phyloP scores from a whole-genome alignment of 177 flowering plant species.

The Telopea speciosissima region DNA sequence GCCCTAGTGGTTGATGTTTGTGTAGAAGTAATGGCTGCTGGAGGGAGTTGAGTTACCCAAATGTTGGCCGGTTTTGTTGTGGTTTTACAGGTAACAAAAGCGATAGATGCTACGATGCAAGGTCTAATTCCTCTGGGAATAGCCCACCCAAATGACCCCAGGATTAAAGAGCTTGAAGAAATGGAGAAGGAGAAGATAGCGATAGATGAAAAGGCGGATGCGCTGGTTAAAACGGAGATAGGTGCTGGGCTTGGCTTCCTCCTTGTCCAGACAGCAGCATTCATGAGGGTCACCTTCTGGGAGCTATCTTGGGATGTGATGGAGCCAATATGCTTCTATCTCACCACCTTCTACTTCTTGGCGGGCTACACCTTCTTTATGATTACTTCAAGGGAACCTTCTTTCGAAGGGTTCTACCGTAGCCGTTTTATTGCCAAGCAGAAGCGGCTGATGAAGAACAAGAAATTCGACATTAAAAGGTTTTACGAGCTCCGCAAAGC shows the following conservation, averaged over 20 bases:
- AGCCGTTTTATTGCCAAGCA: slow-evolving; percentile 58
- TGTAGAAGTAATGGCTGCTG: too few species aligned
- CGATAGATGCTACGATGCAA: slow-evolving; percentile 41
- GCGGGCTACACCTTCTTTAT: slow-evolving; percentile 64
- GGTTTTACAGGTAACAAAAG: slow-evolving; percentile 51
- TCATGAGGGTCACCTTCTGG: slow-evolving; percentile 92
- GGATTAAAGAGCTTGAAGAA: slow-evolving; percentile 46
- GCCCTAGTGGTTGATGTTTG: neutral
- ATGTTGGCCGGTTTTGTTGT: slow-evolving; percentile 6
- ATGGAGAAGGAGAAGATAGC: slow-evolving; percentile 57
- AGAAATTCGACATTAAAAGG: slow-evolving; percentile 45
- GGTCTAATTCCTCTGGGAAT: slow-evolving; percentile 34
- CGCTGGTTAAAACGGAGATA: slow-evolving; percentile 51
- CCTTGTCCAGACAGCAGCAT: slow-evolving; percentile 47
- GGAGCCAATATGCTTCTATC: slow-evolving; percentile 94
- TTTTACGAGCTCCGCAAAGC: slow-evolving; percentile 42
- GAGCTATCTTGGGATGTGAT: slow-evolving; percentile 92
- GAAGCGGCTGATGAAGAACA: slow-evolving; percentile 42
- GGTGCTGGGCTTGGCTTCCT: slow-evolving; percentile 64
- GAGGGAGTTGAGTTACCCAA: slow-evolving; percentile 11
- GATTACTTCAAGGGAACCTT: slow-evolving; percentile 69
- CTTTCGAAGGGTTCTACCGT: slow-evolving; percentile 66
- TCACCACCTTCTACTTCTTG: slow-evolving; percentile 55
- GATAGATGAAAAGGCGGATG: slow-evolving; percentile 46
- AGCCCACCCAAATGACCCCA: slow-evolving; percentile 43